Base-by-base conservation (phyloP, 768 basidiomycete genomes). In the Austroboletus festivus region DNA sequence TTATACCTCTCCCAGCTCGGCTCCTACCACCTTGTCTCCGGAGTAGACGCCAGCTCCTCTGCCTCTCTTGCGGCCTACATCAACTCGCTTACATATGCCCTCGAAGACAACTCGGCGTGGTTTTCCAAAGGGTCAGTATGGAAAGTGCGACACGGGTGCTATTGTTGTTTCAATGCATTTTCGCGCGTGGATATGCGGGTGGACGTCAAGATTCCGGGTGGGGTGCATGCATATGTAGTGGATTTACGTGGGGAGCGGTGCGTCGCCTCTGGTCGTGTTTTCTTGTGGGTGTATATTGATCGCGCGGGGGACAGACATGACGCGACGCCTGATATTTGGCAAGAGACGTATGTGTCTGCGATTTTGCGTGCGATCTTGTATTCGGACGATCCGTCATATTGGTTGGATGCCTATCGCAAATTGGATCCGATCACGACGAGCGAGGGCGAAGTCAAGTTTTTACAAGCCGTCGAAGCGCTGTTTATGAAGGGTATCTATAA, bases 161-260 rank as follows among this genome's bases (percentile, higher is more conserved):
- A 91, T 63, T 99, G 91, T 69, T 96, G 93, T 69, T 99, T 96
- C 74, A 96, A 99, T 66, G 96, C 96, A 10, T 99, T 99, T 64
- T 94, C 94, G 33, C 75, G 96, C 23, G 90, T 98, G 44, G 96
- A 99, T 62, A 84, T 98, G 24, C 82, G 95, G 31, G 93, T 99
- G 7, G 96, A 99, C 55, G 96, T 97, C 51, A 96, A 95, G 69
- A 98, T 99, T 42, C 96, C 96, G 0, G 96, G 96, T 23, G 95
- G 96, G 12, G 96, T 99, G 15, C 82, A 85, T 54, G 89, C 94
- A 5, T 97, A 96, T 67, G 86, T 90, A 24, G 83, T 98, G 18
- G 96, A 98, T 67, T 68, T 96, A 45, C 83, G 96, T 10, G 95
- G 96, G 9, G 96, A 98, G 67, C 77, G 91, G 92, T 94, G 60